Evolutionary conservation across 1,284 basidiomycete genomes (phyloP).

Genomic region (Apiotrichum montevideense): DNA sequence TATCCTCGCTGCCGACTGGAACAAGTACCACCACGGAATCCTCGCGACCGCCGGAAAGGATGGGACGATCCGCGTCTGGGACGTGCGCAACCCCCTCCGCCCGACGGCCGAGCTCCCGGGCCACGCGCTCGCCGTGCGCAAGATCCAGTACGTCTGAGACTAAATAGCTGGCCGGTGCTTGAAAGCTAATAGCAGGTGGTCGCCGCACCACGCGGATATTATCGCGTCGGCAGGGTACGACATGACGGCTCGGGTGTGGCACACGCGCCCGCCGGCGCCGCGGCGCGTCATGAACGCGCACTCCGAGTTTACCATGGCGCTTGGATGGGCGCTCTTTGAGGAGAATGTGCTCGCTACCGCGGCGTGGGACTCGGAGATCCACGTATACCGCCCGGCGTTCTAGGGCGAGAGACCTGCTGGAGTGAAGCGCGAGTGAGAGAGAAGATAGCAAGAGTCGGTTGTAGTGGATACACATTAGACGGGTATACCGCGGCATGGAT

Average conservation of each 20-base stretch:
- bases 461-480: too few relatives aligned
- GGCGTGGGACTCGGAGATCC: conserved; percentile 80
- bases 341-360: conserved; percentile 77
- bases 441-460: too few relatives aligned
- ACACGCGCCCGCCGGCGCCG: conserved; percentile 42
- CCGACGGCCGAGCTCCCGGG: conserved; percentile 29
- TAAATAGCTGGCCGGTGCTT: too few relatives aligned
- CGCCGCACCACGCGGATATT: conserved; percentile 62
- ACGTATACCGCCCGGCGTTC: conserved; percentile 55
- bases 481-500: too few relatives aligned
- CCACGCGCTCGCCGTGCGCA: conserved; percentile 51
- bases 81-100: conserved; percentile 36
- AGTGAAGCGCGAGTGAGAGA: too few relatives aligned
- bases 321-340: conserved; percentile 76
- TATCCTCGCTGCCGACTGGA: conserved; percentile 51
- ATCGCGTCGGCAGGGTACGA: conserved; percentile 63
- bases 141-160: conserved; percentile 39
- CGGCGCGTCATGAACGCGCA: conserved; percentile 63
- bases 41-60: conserved; percentile 52
- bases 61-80: conserved; percentile 49
- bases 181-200: conserved; percentile 23
- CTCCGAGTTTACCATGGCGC: conserved; percentile 90
- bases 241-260: conserved; percentile 58
- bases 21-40: conserved; percentile 52
- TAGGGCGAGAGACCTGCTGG: not conserved